Conservation (phyloP, 441 rosid species). For the Francoa sonchifolia region DNA sequence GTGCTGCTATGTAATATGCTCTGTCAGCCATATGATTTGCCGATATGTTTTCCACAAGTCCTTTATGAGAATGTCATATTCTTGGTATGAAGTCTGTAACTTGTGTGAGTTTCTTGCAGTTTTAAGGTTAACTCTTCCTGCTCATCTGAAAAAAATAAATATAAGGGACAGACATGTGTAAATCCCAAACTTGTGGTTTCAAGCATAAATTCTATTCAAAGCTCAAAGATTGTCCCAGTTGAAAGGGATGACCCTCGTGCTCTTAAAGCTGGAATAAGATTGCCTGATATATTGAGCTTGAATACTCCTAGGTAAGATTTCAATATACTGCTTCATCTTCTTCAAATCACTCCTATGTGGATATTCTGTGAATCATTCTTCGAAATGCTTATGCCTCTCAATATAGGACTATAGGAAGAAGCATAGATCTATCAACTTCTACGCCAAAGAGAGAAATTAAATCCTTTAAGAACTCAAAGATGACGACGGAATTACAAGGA, state of each 20-base stretch:
- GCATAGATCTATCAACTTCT: constrained; percentile 22
- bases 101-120: constrained; percentile 27
- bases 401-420: constrained; percentile 32
- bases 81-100: constrained; percentile 2
- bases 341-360: constrained; percentile 2
- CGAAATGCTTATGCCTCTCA: constrained; percentile 10
- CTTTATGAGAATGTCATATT: neutral
- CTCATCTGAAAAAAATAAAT: constrained; percentile 26
- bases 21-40: constrained; percentile 1
- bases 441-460: constrained; percentile 16
- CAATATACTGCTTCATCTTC: constrained; percentile 2
- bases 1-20: neutral
- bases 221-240: constrained; percentile 20
- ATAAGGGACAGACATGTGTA: constrained; percentile 8
- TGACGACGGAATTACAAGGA: constrained; percentile 19
- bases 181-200: constrained; percentile 22
- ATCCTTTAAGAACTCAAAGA: constrained; percentile 21
- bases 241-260: constrained; percentile 21
- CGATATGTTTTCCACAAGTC: neutral
- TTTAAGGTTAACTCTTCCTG: constrained; percentile 23
- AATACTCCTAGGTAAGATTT: constrained; percentile 36
- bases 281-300: constrained; percentile 34
- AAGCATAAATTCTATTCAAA: constrained; percentile 22
- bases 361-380: constrained; percentile 3
- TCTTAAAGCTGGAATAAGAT: constrained; percentile 31